Evolutionary conservation across 2,329 filamentous ascomycete species (phyloP).

Genomic region (Gaeumannomyces sp.): DNA sequence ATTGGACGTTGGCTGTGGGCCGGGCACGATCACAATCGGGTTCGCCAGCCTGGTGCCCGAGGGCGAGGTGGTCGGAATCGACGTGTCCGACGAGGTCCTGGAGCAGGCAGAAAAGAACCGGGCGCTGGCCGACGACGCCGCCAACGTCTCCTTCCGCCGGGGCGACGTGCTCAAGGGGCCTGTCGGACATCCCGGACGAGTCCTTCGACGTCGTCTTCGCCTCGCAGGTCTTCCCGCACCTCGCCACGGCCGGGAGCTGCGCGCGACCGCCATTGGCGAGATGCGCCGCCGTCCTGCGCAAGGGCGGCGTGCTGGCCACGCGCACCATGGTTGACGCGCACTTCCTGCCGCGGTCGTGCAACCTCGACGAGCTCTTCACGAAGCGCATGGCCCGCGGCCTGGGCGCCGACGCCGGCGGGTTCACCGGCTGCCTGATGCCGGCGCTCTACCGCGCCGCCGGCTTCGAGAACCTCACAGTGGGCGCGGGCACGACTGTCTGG

Average conservation of each 20-base stretch:
- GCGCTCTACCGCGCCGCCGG: slow-evolving; percentile 24
- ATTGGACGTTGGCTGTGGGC: slow-evolving; percentile 42
- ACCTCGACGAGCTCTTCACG: slow-evolving; percentile 25
- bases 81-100: slow-evolving; percentile 27
- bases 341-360: slow-evolving; percentile 25
- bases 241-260: slow-evolving; percentile 26
- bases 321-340: slow-evolving; percentile 23
- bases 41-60: slow-evolving; percentile 32
- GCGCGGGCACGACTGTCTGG: slow-evolving; percentile 26
- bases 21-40: slow-evolving; percentile 40
- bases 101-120: slow-evolving; percentile 23
- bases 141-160: slow-evolving; percentile 24
- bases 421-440: slow-evolving; percentile 22
- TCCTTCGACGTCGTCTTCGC: slow-evolving; percentile 37
- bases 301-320: slow-evolving; percentile 33
- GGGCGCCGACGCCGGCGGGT: slow-evolving; percentile 14
- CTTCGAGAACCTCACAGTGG: slow-evolving; percentile 24
- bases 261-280: slow-evolving; percentile 28
- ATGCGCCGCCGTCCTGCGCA: slow-evolving; percentile 36
- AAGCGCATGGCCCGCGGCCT: slow-evolving; percentile 18
- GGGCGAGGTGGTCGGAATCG: slow-evolving; percentile 33
- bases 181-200: slow-evolving; percentile 30
- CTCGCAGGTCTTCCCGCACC: slow-evolving; percentile 37
- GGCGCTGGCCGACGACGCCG: slow-evolving; percentile 12
- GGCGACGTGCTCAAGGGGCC: slow-evolving; percentile 28